Conservation (phyloP, 371 early-diverging fungal species). For the Synchytrium microbalum region DNA sequence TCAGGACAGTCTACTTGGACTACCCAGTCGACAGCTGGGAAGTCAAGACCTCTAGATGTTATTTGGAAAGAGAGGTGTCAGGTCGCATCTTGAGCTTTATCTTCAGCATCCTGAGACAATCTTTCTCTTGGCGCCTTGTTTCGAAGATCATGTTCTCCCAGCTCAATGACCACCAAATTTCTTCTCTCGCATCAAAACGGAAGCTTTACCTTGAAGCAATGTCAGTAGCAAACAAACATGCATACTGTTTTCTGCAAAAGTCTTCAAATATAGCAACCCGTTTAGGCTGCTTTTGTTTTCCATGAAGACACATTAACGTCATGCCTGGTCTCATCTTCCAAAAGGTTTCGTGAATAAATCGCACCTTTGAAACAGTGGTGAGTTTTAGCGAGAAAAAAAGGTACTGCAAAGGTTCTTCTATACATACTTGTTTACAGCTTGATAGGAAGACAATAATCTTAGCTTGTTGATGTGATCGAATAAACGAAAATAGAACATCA, state of each 20-base stretch:
- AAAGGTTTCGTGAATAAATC: slow-evolving; percentile 89
- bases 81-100: not conserved
- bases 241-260: slow-evolving; percentile 65
- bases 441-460: slow-evolving; percentile 83
- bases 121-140: too few relatives aligned
- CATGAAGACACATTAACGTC: slow-evolving; percentile 83
- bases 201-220: slow-evolving; percentile 83
- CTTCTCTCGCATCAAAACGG: too few relatives aligned
- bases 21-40: slow-evolving; percentile 97
- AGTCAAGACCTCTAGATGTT: slow-evolving; percentile 81
- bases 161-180: too few relatives aligned
- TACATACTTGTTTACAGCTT: slow-evolving; percentile 77
- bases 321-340: slow-evolving; percentile 91
- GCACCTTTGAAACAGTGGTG: slow-evolving; percentile 38
- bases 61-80: not conserved
- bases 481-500: slow-evolving; percentile 86
- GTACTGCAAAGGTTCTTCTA: slow-evolving; percentile 2
- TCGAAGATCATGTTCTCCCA: too few relatives aligned
- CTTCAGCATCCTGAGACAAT: too few relatives aligned
- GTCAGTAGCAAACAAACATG: slow-evolving; percentile 89
- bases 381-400: slow-evolving; percentile 4
- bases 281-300: slow-evolving; percentile 90
- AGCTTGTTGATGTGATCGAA: slow-evolving; percentile 77
- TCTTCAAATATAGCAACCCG: slow-evolving; percentile 84
- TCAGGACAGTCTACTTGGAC: slow-evolving; percentile 97